Percentiles rank a stretch among this genome's conserved stretches.
Evolutionary conservation across 495 filamentous ascomycete genomes (phyloP).

Genomic region (Talaromyces ruber): DNA sequence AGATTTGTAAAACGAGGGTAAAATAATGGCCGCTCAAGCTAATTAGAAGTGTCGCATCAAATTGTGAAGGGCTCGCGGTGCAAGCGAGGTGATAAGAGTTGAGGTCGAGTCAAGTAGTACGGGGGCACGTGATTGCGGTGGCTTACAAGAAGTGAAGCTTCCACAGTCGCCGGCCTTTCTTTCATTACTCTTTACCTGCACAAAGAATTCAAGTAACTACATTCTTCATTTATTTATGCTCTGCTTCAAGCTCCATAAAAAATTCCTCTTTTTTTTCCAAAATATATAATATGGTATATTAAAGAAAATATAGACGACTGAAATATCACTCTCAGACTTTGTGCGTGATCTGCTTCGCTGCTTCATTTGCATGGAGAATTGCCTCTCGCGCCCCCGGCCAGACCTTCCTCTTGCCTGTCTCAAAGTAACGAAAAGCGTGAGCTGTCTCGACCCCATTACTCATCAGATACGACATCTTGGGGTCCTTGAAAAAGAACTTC

Average conservation of each 20-base stretch:
- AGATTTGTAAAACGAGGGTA: background rate
- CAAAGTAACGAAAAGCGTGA: constrained; percentile 22
- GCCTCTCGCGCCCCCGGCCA: constrained; percentile 3
- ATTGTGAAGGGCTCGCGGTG: background rate
- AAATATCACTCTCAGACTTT: background rate
- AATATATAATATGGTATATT: background rate
- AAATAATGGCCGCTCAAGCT: background rate
- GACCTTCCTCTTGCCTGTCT: constrained; percentile 10
- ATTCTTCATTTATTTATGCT: no score
- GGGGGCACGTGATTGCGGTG: background rate
- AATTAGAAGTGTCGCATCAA: background rate
- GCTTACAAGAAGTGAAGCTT: constrained; percentile 2
- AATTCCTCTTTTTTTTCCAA: background rate
- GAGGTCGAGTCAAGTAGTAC: constrained; percentile 1
- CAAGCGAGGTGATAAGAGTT: background rate
- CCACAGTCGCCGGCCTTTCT: background rate
- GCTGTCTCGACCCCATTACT: constrained; percentile 25
- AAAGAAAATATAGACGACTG: background rate
- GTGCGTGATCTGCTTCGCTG: background rate
- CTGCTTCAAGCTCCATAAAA: no score
- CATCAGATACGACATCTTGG: constrained; percentile 23
- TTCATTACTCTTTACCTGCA: background rate
- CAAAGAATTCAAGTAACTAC: background rate
- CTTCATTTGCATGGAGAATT: background rate
- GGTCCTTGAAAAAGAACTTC: constrained; percentile 24